phyloP scores from a whole-genome alignment of 768 basidiomycete genomes.

The Plicaturopsis crispa region DNA sequence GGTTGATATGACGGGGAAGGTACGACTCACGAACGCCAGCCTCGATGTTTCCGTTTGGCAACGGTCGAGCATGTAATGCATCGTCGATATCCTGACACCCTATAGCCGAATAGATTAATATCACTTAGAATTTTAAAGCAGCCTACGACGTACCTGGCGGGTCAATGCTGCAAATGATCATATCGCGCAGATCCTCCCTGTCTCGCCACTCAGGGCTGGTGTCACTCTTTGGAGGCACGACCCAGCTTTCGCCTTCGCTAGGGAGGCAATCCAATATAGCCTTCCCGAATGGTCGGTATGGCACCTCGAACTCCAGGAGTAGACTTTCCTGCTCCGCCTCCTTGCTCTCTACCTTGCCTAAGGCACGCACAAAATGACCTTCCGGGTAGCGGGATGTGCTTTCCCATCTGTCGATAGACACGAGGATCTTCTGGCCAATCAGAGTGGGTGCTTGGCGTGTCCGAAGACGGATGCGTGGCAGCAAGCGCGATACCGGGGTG shows the following conservation, averaged over 20 bases:
- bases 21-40: slow-evolving; percentile 89
- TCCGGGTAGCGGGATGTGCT: slow-evolving; percentile 85
- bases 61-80: slow-evolving; percentile 80
- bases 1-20: neutral
- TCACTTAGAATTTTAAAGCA: neutral
- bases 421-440: slow-evolving; percentile 90
- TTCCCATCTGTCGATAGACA: slow-evolving; percentile 93
- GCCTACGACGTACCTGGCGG: slow-evolving; percentile 61
- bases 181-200: slow-evolving; percentile 77
- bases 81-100: slow-evolving; percentile 99
- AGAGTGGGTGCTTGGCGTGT: slow-evolving; percentile 91
- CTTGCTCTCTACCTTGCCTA: slow-evolving; percentile 89
- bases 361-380: slow-evolving; percentile 90
- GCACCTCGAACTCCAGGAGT: slow-evolving; percentile 90
- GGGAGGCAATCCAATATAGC: slow-evolving; percentile 91
- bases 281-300: slow-evolving; percentile 94
- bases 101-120: slow-evolving; percentile 20
- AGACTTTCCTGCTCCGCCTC: slow-evolving; percentile 95
- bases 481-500: slow-evolving; percentile 82
- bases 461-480: slow-evolving; percentile 90
- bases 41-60: slow-evolving; percentile 93
- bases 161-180: slow-evolving; percentile 94
- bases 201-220: slow-evolving; percentile 61
- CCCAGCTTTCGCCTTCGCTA: slow-evolving; percentile 83
- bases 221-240: slow-evolving; percentile 71